A percentile compares a stretch with the other conserved stretches of the same genome.
phyloP scores from a whole-genome alignment of 306 rosid species.

The Vigna hirtella region DNA sequence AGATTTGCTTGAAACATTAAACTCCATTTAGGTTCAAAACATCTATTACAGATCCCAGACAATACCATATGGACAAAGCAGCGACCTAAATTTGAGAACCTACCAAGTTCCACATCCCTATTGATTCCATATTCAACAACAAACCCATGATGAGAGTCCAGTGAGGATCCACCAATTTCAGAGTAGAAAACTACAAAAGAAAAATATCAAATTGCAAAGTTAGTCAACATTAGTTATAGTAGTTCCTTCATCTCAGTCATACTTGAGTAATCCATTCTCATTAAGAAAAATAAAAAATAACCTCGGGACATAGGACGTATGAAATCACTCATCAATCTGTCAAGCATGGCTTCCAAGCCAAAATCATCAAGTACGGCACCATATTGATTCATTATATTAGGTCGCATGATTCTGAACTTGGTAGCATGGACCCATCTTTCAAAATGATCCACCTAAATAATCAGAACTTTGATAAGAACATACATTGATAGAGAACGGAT shows the following conservation, averaged over 20 bases:
- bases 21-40: conserved; percentile 14
- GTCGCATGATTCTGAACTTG: conserved; percentile 86
- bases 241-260: conserved; percentile 27
- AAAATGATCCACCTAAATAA: conserved; percentile 88
- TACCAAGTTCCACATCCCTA: conserved; percentile 93
- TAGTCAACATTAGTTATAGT: conserved; percentile 35
- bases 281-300: conserved; percentile 34
- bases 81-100: conserved; percentile 43
- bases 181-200: conserved; percentile 78
- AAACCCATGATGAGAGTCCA: conserved; percentile 98
- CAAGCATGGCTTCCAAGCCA: conserved; percentile 88
- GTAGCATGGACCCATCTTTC: conserved; percentile 87
- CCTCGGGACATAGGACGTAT: conserved; percentile 81
- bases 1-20: conserved; percentile 28
- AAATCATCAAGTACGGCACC: conserved; percentile 98
- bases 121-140: conserved; percentile 91
- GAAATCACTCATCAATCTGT: conserved; percentile 75
- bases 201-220: conserved; percentile 34
- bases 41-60: neutral
- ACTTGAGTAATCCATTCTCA: conserved; percentile 35
- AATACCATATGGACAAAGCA: conserved; percentile 8
- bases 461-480: conserved; percentile 68
- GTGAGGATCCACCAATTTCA: conserved; percentile 87
- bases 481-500: conserved; percentile 40
- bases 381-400: conserved; percentile 87